These are phyloP conservation scores for Plasmodium vivax DNA, from an alignment of 169 alveolate genomes.

Conservation along the genomic window DNA sequence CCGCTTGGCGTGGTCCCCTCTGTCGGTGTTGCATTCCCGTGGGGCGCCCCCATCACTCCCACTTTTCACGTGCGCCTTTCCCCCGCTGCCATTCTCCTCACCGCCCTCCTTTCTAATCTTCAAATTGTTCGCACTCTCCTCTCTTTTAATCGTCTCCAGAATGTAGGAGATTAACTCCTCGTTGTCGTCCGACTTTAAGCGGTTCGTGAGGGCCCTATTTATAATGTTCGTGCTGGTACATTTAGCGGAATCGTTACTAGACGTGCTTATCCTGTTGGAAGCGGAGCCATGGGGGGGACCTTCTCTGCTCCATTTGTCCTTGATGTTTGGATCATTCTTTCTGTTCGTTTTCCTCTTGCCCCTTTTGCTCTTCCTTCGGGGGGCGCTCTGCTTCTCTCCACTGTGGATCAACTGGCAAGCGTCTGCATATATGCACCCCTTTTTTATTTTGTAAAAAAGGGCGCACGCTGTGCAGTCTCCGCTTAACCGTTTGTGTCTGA, in stretches of 20 bases:
- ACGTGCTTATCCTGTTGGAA: not conserved
- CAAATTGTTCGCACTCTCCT: not conserved
- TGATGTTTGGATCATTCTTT: conserved; percentile 13
- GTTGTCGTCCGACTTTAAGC: not conserved
- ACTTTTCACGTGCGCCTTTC: not conserved
- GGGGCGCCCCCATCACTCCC: not conserved
- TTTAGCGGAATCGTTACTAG: not conserved
- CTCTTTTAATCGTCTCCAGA: not conserved
- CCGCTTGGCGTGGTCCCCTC: not conserved
- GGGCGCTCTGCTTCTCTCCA: conserved; percentile 82
- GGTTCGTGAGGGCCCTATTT: not conserved
- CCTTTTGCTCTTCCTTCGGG: conserved; percentile 86
- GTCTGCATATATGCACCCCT: conserved; percentile 86
- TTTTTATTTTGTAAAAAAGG: conserved; percentile 84
- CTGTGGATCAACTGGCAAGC: conserved; percentile 86
- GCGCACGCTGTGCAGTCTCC: conserved; percentile 89
- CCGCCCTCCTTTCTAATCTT: not conserved
- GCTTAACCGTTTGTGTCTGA: conserved; percentile 72
- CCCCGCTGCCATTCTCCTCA: not conserved
- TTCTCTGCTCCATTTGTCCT: conserved; percentile 7
- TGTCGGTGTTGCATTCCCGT: not conserved
- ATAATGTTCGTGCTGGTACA: not conserved
- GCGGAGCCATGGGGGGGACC: not conserved
- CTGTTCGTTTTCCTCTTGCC: conserved; percentile 79
- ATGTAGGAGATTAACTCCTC: not conserved